Evolutionary conservation across 257 asterid species (phyloP).

Genomic region (Solanum clarkiae): DNA sequence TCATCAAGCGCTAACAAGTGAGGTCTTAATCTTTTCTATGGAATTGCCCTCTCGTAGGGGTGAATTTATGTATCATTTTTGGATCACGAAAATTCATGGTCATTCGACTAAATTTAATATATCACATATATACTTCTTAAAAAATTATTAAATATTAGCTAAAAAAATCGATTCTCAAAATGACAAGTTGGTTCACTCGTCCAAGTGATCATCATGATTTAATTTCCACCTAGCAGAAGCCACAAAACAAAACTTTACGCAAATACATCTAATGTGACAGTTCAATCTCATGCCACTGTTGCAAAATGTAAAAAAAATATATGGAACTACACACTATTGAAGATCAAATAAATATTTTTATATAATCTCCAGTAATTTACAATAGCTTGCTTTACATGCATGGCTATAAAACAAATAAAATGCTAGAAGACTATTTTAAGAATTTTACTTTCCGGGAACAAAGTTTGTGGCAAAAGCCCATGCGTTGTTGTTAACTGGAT

Average conservation of each 20-base stretch:
- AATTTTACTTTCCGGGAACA: neutral
- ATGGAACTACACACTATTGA: neutral
- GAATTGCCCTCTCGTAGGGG: neutral
- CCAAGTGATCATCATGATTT: no score
- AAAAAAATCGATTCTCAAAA: no score
- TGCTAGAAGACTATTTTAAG: neutral
- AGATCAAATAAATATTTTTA: neutral
- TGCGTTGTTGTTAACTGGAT: neutral
- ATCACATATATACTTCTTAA: no score
- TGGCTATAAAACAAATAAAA: neutral
- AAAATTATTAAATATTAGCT: no score
- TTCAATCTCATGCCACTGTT: neutral
- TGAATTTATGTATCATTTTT: no score
- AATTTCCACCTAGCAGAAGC: neutral
- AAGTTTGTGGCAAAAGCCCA: neutral
- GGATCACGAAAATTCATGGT: no score
- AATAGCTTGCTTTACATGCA: neutral
- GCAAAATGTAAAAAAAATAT: neutral
- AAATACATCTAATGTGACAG: neutral
- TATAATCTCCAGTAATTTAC: neutral
- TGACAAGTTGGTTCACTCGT: no score
- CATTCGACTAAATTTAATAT: no score
- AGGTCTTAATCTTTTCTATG: neutral
- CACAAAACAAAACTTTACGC: neutral
- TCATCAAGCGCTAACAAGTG: no score